phyloP scores from a whole-genome alignment of 257 asterid genomes.

The Gynochthodes officinalis region DNA sequence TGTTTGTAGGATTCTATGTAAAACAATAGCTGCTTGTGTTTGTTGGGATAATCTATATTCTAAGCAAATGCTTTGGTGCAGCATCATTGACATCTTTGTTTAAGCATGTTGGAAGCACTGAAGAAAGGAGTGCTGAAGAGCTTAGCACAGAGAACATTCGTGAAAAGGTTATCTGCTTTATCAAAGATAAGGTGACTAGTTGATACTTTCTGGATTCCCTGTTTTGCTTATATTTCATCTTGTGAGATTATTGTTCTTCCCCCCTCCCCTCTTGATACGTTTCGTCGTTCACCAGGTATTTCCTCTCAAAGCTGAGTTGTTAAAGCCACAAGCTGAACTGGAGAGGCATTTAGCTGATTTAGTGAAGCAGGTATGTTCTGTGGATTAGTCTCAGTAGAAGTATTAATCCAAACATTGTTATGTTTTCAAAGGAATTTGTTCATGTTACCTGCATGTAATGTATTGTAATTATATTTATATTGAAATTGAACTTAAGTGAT shows the following conservation, averaged over 20 bases:
- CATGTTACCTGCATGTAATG: neutral
- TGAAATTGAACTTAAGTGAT: slow-evolving; percentile 14
- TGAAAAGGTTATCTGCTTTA: slow-evolving; percentile 79
- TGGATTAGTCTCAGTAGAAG: neutral
- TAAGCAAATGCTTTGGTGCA: slow-evolving; percentile 37
- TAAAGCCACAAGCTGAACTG: slow-evolving; percentile 81
- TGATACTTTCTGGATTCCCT: neutral
- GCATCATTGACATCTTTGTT: slow-evolving; percentile 87
- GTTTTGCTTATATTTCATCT: neutral
- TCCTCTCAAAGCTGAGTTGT: slow-evolving; percentile 75
- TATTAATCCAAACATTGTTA: neutral
- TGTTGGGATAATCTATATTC: slow-evolving; percentile 2
- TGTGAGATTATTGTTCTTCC: neutral
- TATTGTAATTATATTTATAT: neutral
- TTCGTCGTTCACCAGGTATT: slow-evolving; percentile 56
- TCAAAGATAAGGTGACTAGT: slow-evolving; percentile 67
- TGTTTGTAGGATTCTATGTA: neutral
- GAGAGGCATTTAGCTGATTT: slow-evolving; percentile 83
- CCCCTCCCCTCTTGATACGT: neutral
- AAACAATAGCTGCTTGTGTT: neutral
- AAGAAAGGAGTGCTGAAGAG: slow-evolving; percentile 75
- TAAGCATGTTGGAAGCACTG: slow-evolving; percentile 81
- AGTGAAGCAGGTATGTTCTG: slow-evolving; percentile 67
- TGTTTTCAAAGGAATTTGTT: neutral
- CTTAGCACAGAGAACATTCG: slow-evolving; percentile 75